Evolutionary conservation across 345 rosid species (phyloP), one percentile per base, ranked within the genome.

Genomic region (Boechera retrofracta): DNA sequence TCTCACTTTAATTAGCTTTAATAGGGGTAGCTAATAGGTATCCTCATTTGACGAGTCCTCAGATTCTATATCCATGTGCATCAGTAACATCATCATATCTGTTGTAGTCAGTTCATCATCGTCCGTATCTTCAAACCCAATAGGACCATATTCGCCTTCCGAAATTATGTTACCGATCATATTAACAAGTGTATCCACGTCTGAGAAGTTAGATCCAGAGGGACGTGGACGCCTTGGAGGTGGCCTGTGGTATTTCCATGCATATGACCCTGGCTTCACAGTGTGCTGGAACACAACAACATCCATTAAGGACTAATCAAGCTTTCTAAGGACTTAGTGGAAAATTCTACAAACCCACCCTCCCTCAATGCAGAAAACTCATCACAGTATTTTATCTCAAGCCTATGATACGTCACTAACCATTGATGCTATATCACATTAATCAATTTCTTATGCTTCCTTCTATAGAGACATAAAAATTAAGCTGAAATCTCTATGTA

Each of bases 181-280:
- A 84, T 79, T 80, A 81, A 83, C 65, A 58, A 86, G 61, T 31
- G 86, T 73, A 51, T 83, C 83, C 85, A 86, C 75, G 83, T 80
- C 77, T 71, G 86, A 71, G 57, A 73, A 65, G 45, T 77, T 77
- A 24, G 77, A 56, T 38, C 76, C 62, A 77, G 72, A 47, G 31
- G 83, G 79, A 58, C 80, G 84, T 28, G 75, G 80, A 78, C 82
- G 82, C 67, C 86, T 76, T 28, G 94, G 96, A 79, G 94, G 89
- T 59, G 89, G 87, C 80, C 88, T 80, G 84, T 82, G 79, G 82
- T 86, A 82, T 81, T 80, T 86, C 94, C 96, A 89, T 80, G 85
- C 78, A 80, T 87, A 93, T 55, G 97, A 91, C 76, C 97, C 91
- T 61, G 88, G 88, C 92, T 82, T 88, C 82, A 91, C 87, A 13